Conservation (phyloP, 169 alveolate species). For the Theileria parva region DNA sequence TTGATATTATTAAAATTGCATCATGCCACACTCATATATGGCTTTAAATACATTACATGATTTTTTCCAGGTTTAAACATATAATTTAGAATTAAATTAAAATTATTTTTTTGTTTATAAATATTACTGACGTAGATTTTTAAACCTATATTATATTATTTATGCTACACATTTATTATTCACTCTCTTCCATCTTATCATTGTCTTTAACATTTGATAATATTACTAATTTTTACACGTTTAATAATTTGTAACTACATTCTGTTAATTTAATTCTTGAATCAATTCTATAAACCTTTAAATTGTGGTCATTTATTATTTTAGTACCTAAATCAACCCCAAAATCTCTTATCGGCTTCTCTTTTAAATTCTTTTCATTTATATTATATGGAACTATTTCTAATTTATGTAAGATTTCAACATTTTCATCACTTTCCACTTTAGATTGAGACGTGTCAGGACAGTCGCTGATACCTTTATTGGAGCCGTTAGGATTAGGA, state of each 20-base stretch:
- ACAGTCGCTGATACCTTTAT: not conserved
- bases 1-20: not conserved
- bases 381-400: not conserved
- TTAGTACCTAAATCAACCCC: not conserved
- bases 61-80: not conserved
- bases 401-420: not conserved
- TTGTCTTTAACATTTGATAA: not conserved
- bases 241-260: conserved; percentile 2
- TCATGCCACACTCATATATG: not conserved
- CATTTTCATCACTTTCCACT: not conserved
- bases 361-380: not conserved
- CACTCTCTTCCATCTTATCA: not conserved
- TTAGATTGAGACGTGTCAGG: not conserved
- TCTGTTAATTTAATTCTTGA: not conserved
- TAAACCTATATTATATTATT: not conserved
- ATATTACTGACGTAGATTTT: not conserved
- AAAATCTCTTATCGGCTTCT: not conserved
- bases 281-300: conserved; percentile 2
- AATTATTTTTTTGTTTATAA: not conserved
- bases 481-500: not conserved
- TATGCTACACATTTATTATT: not conserved
- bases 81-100: conserved; percentile 2
- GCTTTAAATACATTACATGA: too few relatives aligned
- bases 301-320: not conserved
- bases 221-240: not conserved